Evolutionary conservation across 2,329 filamentous ascomycete species (phyloP).

Genomic region (Fusarium metavorans): DNA sequence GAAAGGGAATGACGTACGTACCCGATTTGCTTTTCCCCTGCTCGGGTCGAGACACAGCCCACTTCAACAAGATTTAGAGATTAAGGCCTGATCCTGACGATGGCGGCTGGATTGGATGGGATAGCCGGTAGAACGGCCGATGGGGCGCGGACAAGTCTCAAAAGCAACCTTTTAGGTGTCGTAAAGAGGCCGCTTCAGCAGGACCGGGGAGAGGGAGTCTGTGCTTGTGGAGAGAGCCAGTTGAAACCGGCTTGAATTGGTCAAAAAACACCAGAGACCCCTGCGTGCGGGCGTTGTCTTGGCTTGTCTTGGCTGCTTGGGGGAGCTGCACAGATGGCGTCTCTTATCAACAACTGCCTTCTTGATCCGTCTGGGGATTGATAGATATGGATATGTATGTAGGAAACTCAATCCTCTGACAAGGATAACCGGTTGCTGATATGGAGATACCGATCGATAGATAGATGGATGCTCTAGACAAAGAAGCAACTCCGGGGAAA

Average conservation of each 20-base stretch:
- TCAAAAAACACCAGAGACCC: not conserved
- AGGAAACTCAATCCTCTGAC: conserved; percentile 21
- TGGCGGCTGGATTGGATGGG: not conserved
- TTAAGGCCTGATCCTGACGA: conserved; percentile 15
- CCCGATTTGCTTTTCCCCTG: conserved; percentile 17
- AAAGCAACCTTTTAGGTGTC: conserved; percentile 11
- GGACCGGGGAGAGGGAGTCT: conserved; percentile 15
- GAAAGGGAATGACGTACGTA: conserved; percentile 25
- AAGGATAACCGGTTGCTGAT: conserved; percentile 6
- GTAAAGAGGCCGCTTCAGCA: conserved; percentile 4
- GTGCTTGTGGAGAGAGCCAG: conserved; percentile 17
- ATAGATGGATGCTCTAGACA: not conserved
- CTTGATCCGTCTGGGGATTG: not conserved
- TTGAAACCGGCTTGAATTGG: not conserved
- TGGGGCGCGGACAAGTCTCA: conserved; percentile 11
- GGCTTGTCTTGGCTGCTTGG: conserved; percentile 3
- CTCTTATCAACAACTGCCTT: not conserved
- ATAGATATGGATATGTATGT: not conserved
- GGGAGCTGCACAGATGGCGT: not conserved
- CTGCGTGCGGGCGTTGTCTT: conserved; percentile 1
- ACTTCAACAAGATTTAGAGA: conserved; percentile 28
- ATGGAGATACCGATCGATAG: not conserved
- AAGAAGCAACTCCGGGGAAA: not conserved
- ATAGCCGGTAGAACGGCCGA: not conserved
- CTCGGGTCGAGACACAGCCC: conserved; percentile 31